Base-by-base conservation (phyloP, 2,329 filamentous ascomycete genomes). In the Capronia epimyces region DNA sequence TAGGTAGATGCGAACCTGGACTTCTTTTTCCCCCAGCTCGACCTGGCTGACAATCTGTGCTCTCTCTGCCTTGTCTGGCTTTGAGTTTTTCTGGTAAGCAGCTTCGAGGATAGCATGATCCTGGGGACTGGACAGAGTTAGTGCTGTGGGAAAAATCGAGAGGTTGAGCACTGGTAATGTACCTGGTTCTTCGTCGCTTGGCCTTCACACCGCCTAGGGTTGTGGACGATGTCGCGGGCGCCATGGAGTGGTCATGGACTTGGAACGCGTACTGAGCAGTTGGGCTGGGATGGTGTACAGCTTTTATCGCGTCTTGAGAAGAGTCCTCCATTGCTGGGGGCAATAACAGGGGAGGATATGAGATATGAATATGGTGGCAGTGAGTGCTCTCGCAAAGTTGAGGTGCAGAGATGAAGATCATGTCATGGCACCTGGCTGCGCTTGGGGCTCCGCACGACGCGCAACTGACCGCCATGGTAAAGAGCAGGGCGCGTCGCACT, bases 11-110 rank as follows among this genome's bases (percentile, higher is more conserved):
- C 15, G 37, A 73, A 95, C 91, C 82, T 96, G 91, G 31, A 96
- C 89, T 74, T 96, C 90, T 69, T 95, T 96, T 73, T 96, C 90
- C 60, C 87, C 91, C 57, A 97, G 77, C 20, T 87, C 86, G 55
- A 96, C 89, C 69, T 83, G 86, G 70, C 81, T 80, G 53, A 94
- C 88, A 58, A 97, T 89, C 52, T 84, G 83, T 41, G 87, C 78
- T 71, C 91, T 87, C 68, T 88, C 86, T 49, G 83, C 79, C 71
- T 95, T 96, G 73, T 95, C 90, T 27, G 91, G 91, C 69, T 95
- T 96, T 5, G 88, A 81, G 67, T 96, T 94, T 56, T 76, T 79
- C 62, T 81, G 78, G 66, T 95, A 96, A 52, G 91, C 89, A 29
- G 86, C 79, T 69, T 96, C 91, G 54, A 96, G 82, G 46, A 94